A percentile compares a stretch with the other conserved stretches of the same genome.
Conservation (phyloP, 768 basidiomycete genomes). For the Leccinum uliginosum region DNA sequence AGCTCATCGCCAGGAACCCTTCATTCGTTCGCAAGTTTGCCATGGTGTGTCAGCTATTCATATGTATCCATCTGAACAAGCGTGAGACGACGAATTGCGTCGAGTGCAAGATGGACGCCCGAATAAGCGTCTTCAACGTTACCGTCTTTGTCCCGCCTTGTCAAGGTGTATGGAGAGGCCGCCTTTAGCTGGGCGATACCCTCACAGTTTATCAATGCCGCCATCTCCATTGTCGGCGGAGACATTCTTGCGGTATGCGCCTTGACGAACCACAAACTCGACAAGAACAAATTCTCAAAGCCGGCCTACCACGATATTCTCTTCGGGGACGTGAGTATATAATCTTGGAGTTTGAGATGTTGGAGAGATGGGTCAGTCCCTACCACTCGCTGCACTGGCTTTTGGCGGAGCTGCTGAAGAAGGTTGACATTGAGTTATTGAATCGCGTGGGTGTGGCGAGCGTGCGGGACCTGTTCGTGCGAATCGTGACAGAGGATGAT, state of each 20-base stretch:
- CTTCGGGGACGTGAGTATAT: constrained; percentile 59
- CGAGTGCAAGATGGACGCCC: constrained; percentile 95
- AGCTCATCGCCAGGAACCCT: constrained; percentile 65
- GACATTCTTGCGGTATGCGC: constrained; percentile 72
- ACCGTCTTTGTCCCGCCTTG: constrained; percentile 81
- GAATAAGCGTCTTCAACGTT: constrained; percentile 96
- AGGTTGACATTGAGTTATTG: constrained; percentile 59
- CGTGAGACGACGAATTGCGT: constrained; percentile 80
- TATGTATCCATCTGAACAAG: constrained; percentile 89
- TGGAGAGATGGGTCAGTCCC: constrained; percentile 83
- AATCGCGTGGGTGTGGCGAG: constrained; percentile 47
- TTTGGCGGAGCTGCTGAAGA: constrained; percentile 83
- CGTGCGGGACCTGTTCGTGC: constrained; percentile 57
- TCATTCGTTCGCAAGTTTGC: constrained; percentile 69
- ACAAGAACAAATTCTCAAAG: constrained; percentile 58
- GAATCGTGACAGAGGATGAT: constrained; percentile 59
- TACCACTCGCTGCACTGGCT: constrained; percentile 93
- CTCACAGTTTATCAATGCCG: constrained; percentile 57
- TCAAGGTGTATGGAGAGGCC: constrained; percentile 85
- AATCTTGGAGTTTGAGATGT: constrained; percentile 74
- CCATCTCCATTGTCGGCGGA: constrained; percentile 65
- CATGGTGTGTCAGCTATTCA: constrained; percentile 81
- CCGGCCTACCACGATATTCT: constrained; percentile 61
- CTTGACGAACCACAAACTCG: constrained; percentile 61
- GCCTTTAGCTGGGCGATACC: constrained; percentile 61